Percentiles rank a stretch among this genome's conserved stretches.
phyloP scores from a whole-genome alignment of 176 grass and related monocot genomes.

The Lolium multiflorum region DNA sequence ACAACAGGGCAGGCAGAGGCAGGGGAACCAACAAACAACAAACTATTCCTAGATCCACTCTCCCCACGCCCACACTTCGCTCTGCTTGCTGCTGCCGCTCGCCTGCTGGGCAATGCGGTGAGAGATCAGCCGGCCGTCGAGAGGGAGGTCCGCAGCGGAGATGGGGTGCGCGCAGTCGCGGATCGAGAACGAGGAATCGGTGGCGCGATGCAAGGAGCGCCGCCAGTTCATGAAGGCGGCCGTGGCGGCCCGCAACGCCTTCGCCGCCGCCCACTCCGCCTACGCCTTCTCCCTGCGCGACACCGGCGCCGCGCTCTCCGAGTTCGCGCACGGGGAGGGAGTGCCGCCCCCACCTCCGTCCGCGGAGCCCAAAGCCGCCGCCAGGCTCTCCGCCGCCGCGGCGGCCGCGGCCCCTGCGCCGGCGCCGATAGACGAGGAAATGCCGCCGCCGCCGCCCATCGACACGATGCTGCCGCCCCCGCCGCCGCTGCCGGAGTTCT shows the following conservation, averaged over 20 bases:
- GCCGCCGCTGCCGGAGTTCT: constrained; percentile 85
- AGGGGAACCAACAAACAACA: neutral
- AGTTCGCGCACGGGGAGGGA: constrained; percentile 83
- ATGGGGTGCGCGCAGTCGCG: constrained; percentile 98
- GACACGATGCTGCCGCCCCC: constrained; percentile 75
- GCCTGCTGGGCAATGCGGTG: constrained; percentile 45
- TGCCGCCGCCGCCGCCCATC: constrained; percentile 54
- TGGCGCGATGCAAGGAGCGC: constrained; percentile 88
- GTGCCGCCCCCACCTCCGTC: constrained; percentile 8
- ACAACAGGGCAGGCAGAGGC: no score
- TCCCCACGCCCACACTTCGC: constrained; percentile 18
- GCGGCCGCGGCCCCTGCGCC: neutral
- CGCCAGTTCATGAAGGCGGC: constrained; percentile 79
- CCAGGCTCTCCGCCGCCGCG: neutral
- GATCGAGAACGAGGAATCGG: constrained; percentile 94
- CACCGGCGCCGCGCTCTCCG: constrained; percentile 82
- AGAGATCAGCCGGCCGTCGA: constrained; percentile 10
- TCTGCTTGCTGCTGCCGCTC: neutral
- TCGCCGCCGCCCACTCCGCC: constrained; percentile 81
- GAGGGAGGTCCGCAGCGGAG: no score
- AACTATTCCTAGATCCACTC: constrained; percentile 52
- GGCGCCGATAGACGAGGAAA: constrained; percentile 7
- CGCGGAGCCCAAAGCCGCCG: neutral
- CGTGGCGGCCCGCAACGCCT: constrained; percentile 78
- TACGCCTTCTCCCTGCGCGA: constrained; percentile 74